A percentile compares a stretch with the other conserved stretches of the same genome.
These are phyloP conservation scores for Hortiboletus campestris DNA, from an alignment of 768 basidiomycete genomes.

Conservation along the genomic window DNA sequence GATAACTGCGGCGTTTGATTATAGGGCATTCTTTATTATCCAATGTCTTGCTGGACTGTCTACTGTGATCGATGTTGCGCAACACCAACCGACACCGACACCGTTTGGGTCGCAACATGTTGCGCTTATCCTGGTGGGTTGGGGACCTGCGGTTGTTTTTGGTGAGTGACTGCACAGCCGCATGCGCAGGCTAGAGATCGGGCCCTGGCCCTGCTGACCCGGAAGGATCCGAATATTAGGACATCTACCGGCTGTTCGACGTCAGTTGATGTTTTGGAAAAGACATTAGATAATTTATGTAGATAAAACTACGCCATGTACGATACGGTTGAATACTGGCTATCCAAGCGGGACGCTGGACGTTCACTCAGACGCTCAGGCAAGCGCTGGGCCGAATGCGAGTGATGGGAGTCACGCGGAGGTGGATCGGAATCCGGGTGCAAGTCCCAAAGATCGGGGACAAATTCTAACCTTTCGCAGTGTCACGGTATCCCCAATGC, in stretches of 20 bases:
- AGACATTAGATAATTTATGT: slow-evolving; percentile 2
- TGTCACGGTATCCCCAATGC: slow-evolving; percentile 22
- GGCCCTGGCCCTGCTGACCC: not conserved
- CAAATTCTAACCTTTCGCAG: not conserved
- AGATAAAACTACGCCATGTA: not conserved
- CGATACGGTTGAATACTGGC: not conserved
- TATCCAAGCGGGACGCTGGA: not conserved
- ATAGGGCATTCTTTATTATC: slow-evolving; percentile 43
- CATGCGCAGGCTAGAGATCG: not conserved
- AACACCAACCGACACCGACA: slow-evolving; percentile 37
- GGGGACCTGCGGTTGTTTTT: slow-evolving; percentile 58
- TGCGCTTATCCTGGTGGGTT: slow-evolving; percentile 54
- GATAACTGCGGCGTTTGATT: not conserved
- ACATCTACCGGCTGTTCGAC: slow-evolving; percentile 38
- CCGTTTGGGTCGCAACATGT: slow-evolving; percentile 67
- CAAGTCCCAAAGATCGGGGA: not conserved
- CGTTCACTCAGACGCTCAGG: no score
- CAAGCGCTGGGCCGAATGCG: not conserved
- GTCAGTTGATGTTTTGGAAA: slow-evolving; percentile 38
- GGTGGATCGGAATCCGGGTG: not conserved
- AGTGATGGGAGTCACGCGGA: not conserved
- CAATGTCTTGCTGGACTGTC: slow-evolving; percentile 51
- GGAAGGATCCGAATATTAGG: slow-evolving; percentile 21
- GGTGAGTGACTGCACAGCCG: slow-evolving; percentile 37
- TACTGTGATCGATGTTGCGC: slow-evolving; percentile 50